Conservation (phyloP, 768 basidiomycete species). For the Rhizopogon sp. region DNA sequence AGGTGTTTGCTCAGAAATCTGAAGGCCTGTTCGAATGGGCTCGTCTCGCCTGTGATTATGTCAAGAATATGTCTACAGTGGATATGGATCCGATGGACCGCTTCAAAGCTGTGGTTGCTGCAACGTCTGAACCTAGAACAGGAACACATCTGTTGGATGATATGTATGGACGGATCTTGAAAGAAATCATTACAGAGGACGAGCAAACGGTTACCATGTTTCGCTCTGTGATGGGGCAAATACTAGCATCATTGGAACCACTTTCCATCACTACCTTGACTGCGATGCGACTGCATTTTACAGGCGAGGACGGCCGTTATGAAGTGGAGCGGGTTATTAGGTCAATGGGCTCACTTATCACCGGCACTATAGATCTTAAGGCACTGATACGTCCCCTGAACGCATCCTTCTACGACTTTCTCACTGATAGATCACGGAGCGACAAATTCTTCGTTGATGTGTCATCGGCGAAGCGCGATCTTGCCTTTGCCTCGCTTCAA, state of each 20-base stretch:
- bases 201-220: not conserved
- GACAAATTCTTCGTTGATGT: slow-evolving; percentile 7
- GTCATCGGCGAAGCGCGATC: slow-evolving; percentile 4
- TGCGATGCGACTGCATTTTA: not conserved
- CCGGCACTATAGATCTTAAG: not conserved
- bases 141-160: slow-evolving; percentile 1
- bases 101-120: not conserved
- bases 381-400: slow-evolving; percentile 14
- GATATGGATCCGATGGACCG: not conserved
- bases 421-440: slow-evolving; percentile 9
- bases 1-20: not conserved
- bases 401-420: slow-evolving; percentile 23
- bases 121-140: not conserved
- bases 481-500: slow-evolving; percentile 12
- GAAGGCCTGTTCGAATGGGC: slow-evolving; percentile 6
- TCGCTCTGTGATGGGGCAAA: not conserved
- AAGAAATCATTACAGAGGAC: not conserved
- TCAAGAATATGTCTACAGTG: not conserved
- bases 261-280: not conserved
- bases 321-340: slow-evolving; percentile 1
- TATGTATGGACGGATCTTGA: not conserved
- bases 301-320: not conserved
- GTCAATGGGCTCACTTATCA: slow-evolving; percentile 3
- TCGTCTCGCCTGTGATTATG: slow-evolving; percentile 4
- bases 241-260: not conserved